These are phyloP conservation scores for Neurospora sublineolata DNA, from an alignment of 495 filamentous ascomycete genomes.

Conservation along the genomic window DNA sequence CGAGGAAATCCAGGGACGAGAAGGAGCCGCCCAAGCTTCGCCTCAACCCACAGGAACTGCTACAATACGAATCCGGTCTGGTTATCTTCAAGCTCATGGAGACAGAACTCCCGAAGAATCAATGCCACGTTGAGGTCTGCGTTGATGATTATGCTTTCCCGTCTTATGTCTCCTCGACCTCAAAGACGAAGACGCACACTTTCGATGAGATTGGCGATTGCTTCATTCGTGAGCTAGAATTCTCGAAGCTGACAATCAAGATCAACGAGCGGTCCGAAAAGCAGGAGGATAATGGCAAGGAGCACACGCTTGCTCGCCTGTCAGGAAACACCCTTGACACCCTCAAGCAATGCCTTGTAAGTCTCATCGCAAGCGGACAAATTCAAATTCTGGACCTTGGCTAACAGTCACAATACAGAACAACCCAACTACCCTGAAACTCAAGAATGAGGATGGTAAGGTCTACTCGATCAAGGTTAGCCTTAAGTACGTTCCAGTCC, in stretches of 20 bases:
- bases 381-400: neutral
- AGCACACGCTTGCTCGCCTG: constrained; percentile 68
- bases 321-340: constrained; percentile 77
- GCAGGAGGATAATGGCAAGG: constrained; percentile 56
- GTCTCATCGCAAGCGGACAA: constrained; percentile 12
- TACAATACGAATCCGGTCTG: constrained; percentile 79
- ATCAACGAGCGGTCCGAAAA: constrained; percentile 63
- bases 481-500: constrained; percentile 84
- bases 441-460: constrained; percentile 65
- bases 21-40: constrained; percentile 59
- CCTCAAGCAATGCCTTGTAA: constrained; percentile 72
- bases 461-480: constrained; percentile 76
- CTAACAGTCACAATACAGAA: constrained; percentile 42
- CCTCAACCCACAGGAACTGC: constrained; percentile 65
- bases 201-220: constrained; percentile 91
- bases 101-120: constrained; percentile 61
- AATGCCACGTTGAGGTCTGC: constrained; percentile 73
- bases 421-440: constrained; percentile 68
- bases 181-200: constrained; percentile 49
- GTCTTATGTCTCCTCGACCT: constrained; percentile 67
- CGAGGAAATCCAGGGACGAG: constrained; percentile 47
- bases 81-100: constrained; percentile 92
- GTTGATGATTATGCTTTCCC: constrained; percentile 95
- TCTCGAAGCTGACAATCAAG: constrained; percentile 83
- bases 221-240: constrained; percentile 90